phyloP scores from a whole-genome alignment of 2,329 filamentous ascomycete genomes.

The Cercospora canescens region DNA sequence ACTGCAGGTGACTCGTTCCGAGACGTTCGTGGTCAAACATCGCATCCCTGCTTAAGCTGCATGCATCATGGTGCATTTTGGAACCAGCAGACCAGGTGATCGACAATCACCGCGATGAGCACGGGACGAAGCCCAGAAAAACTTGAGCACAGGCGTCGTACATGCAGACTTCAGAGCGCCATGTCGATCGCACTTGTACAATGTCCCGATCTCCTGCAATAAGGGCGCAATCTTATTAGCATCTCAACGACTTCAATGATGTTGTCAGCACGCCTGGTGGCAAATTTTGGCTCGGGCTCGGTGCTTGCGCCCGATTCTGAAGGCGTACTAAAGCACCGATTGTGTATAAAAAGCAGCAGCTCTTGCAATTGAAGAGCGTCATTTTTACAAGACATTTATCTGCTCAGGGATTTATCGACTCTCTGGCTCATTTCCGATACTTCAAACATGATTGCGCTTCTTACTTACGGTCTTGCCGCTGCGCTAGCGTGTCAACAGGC shows the following conservation, averaged over 20 bases:
- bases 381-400: too few relatives aligned
- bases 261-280: background rate
- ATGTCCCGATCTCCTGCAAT: background rate
- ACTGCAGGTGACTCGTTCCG: too few relatives aligned
- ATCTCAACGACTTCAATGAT: background rate
- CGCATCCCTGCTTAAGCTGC: background rate
- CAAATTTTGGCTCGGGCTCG: background rate
- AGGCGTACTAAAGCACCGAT: background rate
- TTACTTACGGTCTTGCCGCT: background rate
- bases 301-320: background rate
- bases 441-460: background rate
- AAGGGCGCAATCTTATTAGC: background rate
- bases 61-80: background rate
- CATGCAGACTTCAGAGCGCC: background rate
- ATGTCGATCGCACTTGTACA: background rate
- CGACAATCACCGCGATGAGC: background rate
- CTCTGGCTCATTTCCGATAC: too few relatives aligned
- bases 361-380: too few relatives aligned
- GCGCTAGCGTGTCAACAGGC: background rate
- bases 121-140: too few relatives aligned
- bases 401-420: too few relatives aligned
- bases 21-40: background rate
- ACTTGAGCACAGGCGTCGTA: background rate
- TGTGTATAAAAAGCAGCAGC: background rate
- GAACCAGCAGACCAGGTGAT: background rate